A percentile compares a stretch with the other conserved stretches of the same genome.
These are phyloP conservation scores for Sechiopsis laciniata DNA, from an alignment of 306 rosid species.

Conservation along the genomic window DNA sequence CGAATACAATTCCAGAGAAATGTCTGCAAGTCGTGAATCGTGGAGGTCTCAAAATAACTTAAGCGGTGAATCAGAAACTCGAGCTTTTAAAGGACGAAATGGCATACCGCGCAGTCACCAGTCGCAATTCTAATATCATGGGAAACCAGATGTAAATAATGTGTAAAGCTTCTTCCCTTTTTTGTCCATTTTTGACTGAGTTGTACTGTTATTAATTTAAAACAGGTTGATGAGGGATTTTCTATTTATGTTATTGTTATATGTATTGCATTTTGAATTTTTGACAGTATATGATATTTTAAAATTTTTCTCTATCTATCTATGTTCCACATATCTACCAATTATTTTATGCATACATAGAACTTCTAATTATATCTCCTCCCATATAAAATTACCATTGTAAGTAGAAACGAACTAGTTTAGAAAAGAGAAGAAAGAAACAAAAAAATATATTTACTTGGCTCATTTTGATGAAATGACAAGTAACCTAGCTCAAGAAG, in stretches of 20 bases:
- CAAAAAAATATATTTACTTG: background rate
- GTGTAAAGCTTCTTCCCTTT: slow-evolving; percentile 3
- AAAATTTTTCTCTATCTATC: background rate
- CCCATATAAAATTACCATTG: background rate
- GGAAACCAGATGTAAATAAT: background rate
- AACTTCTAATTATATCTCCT: background rate
- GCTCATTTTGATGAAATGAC: slow-evolving; percentile 12
- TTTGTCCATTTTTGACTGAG: slow-evolving; percentile 7
- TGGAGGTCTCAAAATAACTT: slow-evolving; percentile 28
- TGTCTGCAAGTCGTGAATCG: slow-evolving; percentile 29
- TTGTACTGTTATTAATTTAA: background rate
- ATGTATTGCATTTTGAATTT: slow-evolving; percentile 1
- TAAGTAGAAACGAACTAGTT: background rate
- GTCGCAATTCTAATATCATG: slow-evolving; percentile 23
- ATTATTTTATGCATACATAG: background rate
- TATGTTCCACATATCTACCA: background rate
- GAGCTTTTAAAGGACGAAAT: slow-evolving; percentile 27
- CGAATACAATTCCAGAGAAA: slow-evolving; percentile 39
- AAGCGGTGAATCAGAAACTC: slow-evolving; percentile 44
- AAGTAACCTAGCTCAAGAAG: background rate
- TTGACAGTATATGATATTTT: background rate
- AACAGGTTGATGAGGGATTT: background rate
- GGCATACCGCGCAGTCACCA: slow-evolving; percentile 15
- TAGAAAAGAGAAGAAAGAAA: background rate
- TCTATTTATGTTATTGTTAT: background rate